Conservation (phyloP, 2,329 filamentous ascomycete genomes). For the Celoporthe dispersa region DNA sequence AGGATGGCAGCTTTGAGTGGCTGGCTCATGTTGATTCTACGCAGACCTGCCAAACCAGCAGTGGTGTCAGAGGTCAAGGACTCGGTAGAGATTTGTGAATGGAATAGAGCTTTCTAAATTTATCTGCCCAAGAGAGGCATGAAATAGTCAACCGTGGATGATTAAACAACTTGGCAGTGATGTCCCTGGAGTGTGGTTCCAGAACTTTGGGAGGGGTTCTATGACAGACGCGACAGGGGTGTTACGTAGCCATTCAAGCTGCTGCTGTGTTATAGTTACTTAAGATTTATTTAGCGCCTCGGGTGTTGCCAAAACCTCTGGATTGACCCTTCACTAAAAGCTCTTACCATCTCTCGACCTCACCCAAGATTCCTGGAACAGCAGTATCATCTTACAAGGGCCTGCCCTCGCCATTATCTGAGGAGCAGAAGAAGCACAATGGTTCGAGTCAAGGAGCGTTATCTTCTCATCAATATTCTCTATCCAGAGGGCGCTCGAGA, state of each 20-base stretch:
- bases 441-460: conserved; percentile 96
- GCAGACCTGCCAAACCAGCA: not conserved
- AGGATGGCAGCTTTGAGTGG: conserved; percentile 76
- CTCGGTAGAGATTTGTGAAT: no score
- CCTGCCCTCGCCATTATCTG: not conserved
- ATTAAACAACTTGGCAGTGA: not conserved
- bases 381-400: not conserved
- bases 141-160: not conserved
- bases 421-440: conserved; percentile 53
- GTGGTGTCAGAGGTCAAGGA: not conserved
- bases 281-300: not conserved
- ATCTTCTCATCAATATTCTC: conserved; percentile 91
- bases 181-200: not conserved
- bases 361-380: not conserved
- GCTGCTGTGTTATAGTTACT: not conserved
- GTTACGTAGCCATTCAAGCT: not conserved
- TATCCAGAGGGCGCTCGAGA: conserved; percentile 67
- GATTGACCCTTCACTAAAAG: conserved; percentile 3
- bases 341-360: not conserved
- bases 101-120: not conserved
- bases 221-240: not conserved
- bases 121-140: not conserved
- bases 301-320: not conserved
- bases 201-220: not conserved
- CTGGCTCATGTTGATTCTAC: conserved; percentile 20